Evolutionary conservation across 2,329 filamentous ascomycete species (phyloP).

Genomic region (Tolypocladium pustulatum): DNA sequence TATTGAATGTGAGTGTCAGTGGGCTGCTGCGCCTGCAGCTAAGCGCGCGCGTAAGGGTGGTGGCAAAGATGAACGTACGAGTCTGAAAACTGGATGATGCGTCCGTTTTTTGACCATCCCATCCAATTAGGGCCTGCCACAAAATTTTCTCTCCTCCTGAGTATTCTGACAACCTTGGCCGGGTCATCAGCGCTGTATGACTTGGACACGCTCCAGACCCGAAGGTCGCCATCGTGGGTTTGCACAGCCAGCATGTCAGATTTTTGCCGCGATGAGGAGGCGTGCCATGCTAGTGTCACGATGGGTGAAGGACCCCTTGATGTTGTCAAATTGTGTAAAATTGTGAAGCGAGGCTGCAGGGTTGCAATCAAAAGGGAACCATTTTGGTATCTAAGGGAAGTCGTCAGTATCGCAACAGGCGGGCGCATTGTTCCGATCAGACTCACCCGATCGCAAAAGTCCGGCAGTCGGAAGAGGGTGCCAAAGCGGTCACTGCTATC

Average conservation of each 20-base stretch:
- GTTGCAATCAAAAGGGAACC: slow-evolving; percentile 86
- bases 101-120: slow-evolving; percentile 95
- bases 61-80: slow-evolving; percentile 49
- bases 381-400: slow-evolving; percentile 67
- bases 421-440: neutral
- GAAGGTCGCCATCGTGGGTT: slow-evolving; percentile 80
- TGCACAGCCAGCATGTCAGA: slow-evolving; percentile 96
- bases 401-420: slow-evolving; percentile 4
- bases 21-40: slow-evolving; percentile 17
- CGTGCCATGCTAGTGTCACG: slow-evolving; percentile 84
- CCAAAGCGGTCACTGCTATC: slow-evolving; percentile 88
- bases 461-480: slow-evolving; percentile 78
- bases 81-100: slow-evolving; percentile 86
- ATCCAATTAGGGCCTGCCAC: slow-evolving; percentile 83
- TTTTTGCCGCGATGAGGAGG: slow-evolving; percentile 89
- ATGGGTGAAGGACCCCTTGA: slow-evolving; percentile 78
- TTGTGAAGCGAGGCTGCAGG: slow-evolving; percentile 84
- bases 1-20: slow-evolving; percentile 18
- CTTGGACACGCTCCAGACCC: slow-evolving; percentile 96
- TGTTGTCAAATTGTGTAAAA: slow-evolving; percentile 83
- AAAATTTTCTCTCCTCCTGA: slow-evolving; percentile 69
- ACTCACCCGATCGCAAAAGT: slow-evolving; percentile 91
- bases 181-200: slow-evolving; percentile 58
- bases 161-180: slow-evolving; percentile 78
- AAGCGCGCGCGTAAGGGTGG: slow-evolving; percentile 35